phyloP scores from a whole-genome alignment of 1,284 basidiomycete species.

The Moesziomyces parantarcticus region DNA sequence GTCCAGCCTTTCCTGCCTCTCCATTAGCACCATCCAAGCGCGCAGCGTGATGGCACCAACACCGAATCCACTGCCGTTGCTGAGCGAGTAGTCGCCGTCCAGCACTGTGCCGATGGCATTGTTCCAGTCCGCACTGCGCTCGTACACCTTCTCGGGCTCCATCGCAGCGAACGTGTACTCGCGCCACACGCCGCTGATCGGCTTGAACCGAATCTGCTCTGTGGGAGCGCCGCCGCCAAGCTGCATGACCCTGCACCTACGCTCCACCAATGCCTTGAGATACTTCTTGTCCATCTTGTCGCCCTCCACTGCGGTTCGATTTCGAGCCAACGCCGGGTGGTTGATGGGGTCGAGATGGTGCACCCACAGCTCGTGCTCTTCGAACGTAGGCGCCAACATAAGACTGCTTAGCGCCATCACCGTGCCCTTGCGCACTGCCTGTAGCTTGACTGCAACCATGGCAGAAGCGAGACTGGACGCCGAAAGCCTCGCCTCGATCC shows the following conservation, averaged over 20 bases:
- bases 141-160: conserved; percentile 33
- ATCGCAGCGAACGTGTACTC: conserved; percentile 8
- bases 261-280: conserved; percentile 36
- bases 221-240: conserved; percentile 28
- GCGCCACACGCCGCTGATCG: conserved; percentile 17
- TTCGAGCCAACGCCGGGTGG: conserved; percentile 33
- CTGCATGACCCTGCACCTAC: conserved; percentile 42
- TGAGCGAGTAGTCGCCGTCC: conserved; percentile 56
- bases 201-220: conserved; percentile 1
- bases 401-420: conserved; percentile 30
- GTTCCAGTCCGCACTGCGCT: conserved; percentile 37
- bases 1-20: conserved; percentile 22
- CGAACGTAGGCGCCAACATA: conserved; percentile 26
- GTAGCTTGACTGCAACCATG: conserved; percentile 42
- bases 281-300: conserved; percentile 32
- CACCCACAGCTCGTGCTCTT: conserved; percentile 36
- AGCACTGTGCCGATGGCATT: conserved; percentile 46
- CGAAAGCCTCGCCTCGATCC: conserved; percentile 7
- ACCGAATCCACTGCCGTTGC: conserved; percentile 46
- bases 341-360: conserved; percentile 34
- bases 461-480: conserved; percentile 18
- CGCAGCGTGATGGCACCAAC: conserved; percentile 32
- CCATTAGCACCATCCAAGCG: conserved; percentile 25
- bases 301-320: conserved; percentile 10
- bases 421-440: conserved; percentile 43